These are phyloP conservation scores for Aphelidium insulamus DNA, from an alignment of 371 early-diverging fungal genomes.

Conservation along the genomic window DNA sequence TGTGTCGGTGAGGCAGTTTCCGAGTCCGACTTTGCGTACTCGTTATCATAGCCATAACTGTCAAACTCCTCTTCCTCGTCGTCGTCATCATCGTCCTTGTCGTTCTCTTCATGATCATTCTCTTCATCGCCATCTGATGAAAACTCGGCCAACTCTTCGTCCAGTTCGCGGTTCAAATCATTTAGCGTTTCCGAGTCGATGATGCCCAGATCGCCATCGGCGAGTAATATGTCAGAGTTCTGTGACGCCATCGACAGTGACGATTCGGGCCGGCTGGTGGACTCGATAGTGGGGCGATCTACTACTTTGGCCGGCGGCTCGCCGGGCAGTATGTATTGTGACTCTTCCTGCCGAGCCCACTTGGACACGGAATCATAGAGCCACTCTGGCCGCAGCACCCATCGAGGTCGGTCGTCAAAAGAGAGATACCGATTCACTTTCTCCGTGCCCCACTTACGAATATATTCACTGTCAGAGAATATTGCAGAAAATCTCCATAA, in stretches of 20 bases:
- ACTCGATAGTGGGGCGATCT: constrained; percentile 3
- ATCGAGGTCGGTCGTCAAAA: background rate
- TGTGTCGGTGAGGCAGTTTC: too few relatives aligned
- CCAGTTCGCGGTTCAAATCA: too few relatives aligned
- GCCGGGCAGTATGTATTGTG: constrained; percentile 15
- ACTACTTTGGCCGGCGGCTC: constrained; percentile 4
- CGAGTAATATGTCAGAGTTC: constrained; percentile 9
- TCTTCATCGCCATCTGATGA: constrained; percentile 29
- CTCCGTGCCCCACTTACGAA: constrained; percentile 1
- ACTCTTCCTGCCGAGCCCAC: constrained; percentile 31
- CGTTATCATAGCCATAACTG: too few relatives aligned
- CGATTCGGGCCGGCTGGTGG: constrained; percentile 5
- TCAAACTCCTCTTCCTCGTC: constrained; percentile 12
- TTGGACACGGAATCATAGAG: constrained; percentile 26
- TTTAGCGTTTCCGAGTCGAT: constrained; percentile 17
- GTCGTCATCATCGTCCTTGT: constrained; percentile 22
- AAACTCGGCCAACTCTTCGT: constrained; percentile 25
- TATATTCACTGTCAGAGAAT: background rate
- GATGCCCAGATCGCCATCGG: constrained; percentile 8
- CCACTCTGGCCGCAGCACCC: constrained; percentile 7
- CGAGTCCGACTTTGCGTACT: too few relatives aligned
- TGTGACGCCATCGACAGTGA: constrained; percentile 12
- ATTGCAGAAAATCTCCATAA: constrained; percentile 1
- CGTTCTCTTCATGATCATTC: constrained; percentile 27
- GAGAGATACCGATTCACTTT: constrained; percentile 2